Base-by-base conservation (phyloP, 441 rosid genomes). In the Pelargonium fulgidum region DNA sequence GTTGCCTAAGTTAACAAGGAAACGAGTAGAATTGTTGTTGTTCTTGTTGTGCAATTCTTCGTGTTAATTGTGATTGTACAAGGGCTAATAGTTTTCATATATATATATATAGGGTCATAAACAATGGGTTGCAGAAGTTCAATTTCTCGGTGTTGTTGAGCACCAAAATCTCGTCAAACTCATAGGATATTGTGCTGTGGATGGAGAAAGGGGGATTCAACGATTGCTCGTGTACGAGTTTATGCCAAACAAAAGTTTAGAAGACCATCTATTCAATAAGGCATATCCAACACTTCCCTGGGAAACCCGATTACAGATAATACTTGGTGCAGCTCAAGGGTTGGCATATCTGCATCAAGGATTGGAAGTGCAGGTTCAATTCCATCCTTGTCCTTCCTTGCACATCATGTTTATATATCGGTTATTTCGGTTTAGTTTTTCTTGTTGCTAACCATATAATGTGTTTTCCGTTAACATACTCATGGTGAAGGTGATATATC, bases 131-230 rank as follows among this genome's bases (percentile, higher is more conserved):
- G 84, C 89, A 0, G 91, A 87, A 73, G 86, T 87, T 62, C 85
- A 83, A 44, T 85, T 85, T 70, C 85, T 85, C 0, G 85, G 91
- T 12, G 76, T 88, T 14, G 80, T 88, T 19, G 83, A 78, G 48
- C 90, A 88, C 62, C 83, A 84, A 0, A 88, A 88, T 75, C 85
- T 88, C 3, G 93, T 88, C 45, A 86, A 82, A 64, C 85, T 84
- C 66, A 64, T 87, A 70, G 97, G 98, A n/a, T 93, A 91, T 71
- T 91, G 97, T 67, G 84, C 89, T 3, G 90, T 76, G 0, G 96
- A 93, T 12, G 80, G 79, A 1, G 89, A 91, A 76, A 80, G 83
- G 20, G 97, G 91, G 71, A 89, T 85, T 16, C 96, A 93, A 54
- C 79, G 90, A 52, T 81, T 93, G 67, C 80, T 93, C 14, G 94